These are phyloP conservation scores for Meira nashicola DNA, from an alignment of 1,284 basidiomycete genomes.

Conservation along the genomic window DNA sequence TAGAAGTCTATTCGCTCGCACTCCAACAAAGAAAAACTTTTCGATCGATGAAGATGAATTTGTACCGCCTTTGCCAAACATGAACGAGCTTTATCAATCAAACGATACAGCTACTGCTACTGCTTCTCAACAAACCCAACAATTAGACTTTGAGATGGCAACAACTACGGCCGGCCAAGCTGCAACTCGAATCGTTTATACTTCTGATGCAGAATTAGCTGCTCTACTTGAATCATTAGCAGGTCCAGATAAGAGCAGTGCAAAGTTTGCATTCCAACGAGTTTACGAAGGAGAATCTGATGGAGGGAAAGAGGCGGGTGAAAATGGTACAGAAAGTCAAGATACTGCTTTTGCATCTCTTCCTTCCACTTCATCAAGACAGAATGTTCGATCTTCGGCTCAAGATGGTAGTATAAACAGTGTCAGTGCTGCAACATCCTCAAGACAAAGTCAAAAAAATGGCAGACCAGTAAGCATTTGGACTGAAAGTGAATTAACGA, in stretches of 20 bases:
- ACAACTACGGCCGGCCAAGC: conserved; percentile 13
- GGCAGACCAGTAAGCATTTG: neutral
- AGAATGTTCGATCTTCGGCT: neutral
- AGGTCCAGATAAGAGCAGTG: conserved; percentile 27
- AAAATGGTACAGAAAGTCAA: neutral
- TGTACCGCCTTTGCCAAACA: neutral
- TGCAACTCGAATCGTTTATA: conserved; percentile 40
- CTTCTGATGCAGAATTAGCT: conserved; percentile 40
- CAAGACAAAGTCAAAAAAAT: neutral
- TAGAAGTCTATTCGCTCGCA: conserved; percentile 29
- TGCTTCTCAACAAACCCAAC: neutral
- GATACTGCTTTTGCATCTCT: neutral
- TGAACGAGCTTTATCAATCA: neutral
- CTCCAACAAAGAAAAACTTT: conserved; percentile 18
- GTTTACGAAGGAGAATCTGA: conserved; percentile 1
- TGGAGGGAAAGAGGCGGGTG: conserved; percentile 1
- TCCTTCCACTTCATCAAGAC: neutral
- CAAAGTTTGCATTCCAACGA: conserved; percentile 38
- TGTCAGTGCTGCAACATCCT: neutral
- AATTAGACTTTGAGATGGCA: conserved; percentile 21
- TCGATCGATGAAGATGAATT: conserved; percentile 16
- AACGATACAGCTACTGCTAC: neutral
- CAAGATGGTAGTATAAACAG: neutral
- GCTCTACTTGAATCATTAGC: conserved; percentile 32
- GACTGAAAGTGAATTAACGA: neutral